Evolutionary conservation across 495 filamentous ascomycete genomes (phyloP).

Genomic region (Pseudomonodictys pantanalensis): DNA sequence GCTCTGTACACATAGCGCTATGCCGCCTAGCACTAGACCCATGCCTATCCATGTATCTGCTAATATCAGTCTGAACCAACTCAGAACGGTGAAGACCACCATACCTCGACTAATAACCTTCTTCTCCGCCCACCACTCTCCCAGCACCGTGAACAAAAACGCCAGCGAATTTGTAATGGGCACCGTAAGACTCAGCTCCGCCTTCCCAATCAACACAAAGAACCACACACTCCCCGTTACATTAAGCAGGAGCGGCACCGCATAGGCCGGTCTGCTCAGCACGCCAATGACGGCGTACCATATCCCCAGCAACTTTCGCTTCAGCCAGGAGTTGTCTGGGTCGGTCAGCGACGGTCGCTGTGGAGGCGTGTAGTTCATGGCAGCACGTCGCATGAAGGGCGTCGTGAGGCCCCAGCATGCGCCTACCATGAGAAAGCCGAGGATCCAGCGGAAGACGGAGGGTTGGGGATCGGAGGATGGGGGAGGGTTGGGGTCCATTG

Average conservation of each 20-base stretch:
- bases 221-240: conserved; percentile 97
- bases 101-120: conserved; percentile 79
- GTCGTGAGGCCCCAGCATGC: conserved; percentile 80
- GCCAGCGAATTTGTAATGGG: conserved; percentile 92
- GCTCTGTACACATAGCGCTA: conserved; percentile 76
- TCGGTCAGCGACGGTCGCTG: conserved; percentile 52
- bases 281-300: conserved; percentile 76
- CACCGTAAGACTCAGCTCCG: conserved; percentile 88
- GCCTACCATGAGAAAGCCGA: conserved; percentile 88
- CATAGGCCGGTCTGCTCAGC: conserved; percentile 76
- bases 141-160: conserved; percentile 91
- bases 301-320: conserved; percentile 53
- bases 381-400: conserved; percentile 70
- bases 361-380: conserved; percentile 54
- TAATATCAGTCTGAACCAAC: background rate
- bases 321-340: conserved; percentile 50
- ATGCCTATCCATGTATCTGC: conserved; percentile 88
- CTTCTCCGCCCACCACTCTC: conserved; percentile 90
- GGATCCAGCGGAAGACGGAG: conserved; percentile 70
- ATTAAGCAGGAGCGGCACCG: conserved; percentile 81
- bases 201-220: conserved; percentile 88
- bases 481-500: conserved; percentile 33
- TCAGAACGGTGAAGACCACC: conserved; percentile 23
- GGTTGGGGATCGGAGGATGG: conserved; percentile 39
- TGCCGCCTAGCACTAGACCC: conserved; percentile 74